Percentiles rank a stretch among this genome's conserved stretches.
Evolutionary conservation across 148 eudicot genomes (phyloP).

Genomic region (Silene uniflora): DNA sequence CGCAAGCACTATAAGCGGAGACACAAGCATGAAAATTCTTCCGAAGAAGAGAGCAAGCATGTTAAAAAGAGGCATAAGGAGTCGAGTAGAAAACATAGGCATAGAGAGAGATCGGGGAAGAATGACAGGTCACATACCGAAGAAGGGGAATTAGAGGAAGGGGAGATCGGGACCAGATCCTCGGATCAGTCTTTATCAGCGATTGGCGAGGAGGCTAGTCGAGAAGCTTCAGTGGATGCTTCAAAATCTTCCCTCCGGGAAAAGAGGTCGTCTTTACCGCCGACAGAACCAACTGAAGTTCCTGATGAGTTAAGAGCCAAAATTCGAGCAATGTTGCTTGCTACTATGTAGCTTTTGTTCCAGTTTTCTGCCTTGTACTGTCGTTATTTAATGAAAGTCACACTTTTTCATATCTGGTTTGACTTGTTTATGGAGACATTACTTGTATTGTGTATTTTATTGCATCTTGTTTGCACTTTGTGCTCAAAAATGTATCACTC

Average conservation of each 20-base stretch:
- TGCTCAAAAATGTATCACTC: too few species aligned
- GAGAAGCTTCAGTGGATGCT: conserved; percentile 52
- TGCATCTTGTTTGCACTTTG: too few species aligned
- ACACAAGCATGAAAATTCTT: conserved; percentile 18
- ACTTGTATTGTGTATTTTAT: neutral
- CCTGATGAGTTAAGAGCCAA: conserved; percentile 93
- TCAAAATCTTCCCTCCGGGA: conserved; percentile 37
- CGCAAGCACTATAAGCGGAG: conserved; percentile 21
- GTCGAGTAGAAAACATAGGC: conserved; percentile 31
- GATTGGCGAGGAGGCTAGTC: conserved; percentile 33
- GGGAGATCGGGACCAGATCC: conserved; percentile 61
- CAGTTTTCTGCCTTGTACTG: neutral
- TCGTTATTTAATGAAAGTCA: conserved; percentile 3
- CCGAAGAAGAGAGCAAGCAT: conserved; percentile 24
- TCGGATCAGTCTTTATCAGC: conserved; percentile 49
- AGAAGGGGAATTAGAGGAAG: conserved; percentile 74
- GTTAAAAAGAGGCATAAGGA: conserved; percentile 29
- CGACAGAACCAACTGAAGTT: conserved; percentile 52
- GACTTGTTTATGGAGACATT: neutral
- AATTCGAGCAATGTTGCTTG: conserved; percentile 89
- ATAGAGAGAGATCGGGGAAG: conserved; percentile 30
- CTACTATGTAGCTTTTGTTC: conserved; percentile 37
- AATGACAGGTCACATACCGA: conserved; percentile 30
- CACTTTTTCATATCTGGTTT: neutral
- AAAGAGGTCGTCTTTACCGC: conserved; percentile 47